Percentiles rank a stretch among this genome's conserved stretches.
Evolutionary conservation across 1,284 basidiomycete species (phyloP).

Genomic region (Sutorius eximius): DNA sequence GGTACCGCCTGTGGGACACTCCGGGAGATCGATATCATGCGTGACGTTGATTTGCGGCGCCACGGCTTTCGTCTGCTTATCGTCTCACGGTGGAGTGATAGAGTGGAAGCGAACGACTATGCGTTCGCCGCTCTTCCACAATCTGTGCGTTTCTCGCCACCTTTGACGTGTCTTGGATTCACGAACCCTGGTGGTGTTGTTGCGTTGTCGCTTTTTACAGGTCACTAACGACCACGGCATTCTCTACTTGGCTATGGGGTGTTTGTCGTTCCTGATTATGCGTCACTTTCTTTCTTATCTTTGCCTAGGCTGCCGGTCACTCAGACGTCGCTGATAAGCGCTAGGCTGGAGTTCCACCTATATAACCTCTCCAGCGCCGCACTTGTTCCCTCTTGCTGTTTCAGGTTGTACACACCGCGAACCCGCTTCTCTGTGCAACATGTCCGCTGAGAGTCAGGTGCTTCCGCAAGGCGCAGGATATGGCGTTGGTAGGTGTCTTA

Average conservation of each 20-base stretch:
- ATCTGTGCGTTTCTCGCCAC: background rate
- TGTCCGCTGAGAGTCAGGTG: slow-evolving; percentile 34
- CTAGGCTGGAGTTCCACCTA: background rate
- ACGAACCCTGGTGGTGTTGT: background rate
- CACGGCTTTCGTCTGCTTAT: background rate
- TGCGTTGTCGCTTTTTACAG: background rate
- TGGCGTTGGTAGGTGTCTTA: slow-evolving; percentile 66
- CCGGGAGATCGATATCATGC: background rate
- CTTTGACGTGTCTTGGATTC: background rate
- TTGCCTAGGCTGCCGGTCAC: background rate
- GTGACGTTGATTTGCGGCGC: background rate
- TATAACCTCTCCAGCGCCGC: slow-evolving; percentile 10
- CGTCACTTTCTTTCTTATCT: slow-evolving; percentile 16
- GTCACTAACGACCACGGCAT: background rate
- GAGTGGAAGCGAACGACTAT: background rate
- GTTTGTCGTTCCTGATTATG: background rate
- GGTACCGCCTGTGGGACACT: background rate
- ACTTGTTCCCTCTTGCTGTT: background rate
- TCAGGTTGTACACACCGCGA: background rate
- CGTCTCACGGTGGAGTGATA: background rate
- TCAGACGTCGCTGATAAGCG: slow-evolving; percentile 21
- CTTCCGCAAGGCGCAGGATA: slow-evolving; percentile 75
- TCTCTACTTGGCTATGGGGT: background rate
- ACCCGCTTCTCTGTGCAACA: slow-evolving; percentile 3
- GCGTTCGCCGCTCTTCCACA: background rate